Evolutionary conservation across 2,329 filamentous ascomycete species (phyloP), one percentile per base, ranked within the genome.

Genomic region (Sarocladiaceae sp.): DNA sequence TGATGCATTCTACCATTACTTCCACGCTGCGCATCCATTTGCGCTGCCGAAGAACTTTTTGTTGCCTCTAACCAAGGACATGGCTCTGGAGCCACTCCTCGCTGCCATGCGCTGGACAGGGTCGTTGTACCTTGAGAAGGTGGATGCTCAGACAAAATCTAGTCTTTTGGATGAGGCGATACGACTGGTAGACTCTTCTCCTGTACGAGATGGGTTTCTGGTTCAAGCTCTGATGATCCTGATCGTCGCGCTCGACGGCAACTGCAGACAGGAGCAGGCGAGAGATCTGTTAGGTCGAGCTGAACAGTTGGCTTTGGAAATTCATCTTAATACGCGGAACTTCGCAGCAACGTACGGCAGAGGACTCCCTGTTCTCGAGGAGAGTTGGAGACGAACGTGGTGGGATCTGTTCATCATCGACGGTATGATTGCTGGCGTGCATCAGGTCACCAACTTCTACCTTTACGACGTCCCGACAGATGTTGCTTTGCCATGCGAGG

Each of bases 371-470:
- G 74, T 90, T 2, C 65, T 92, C 3, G 88, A 93, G 64, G 92
- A 97, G 67, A 89, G 86, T 64, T 87, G 90, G 81, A 81, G 90
- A 17, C 79, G 92, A 54, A 97, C 91, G 1, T 97, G 91, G 91
- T 97, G 92, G 92, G 90, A 83, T 56, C 64, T 83, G 3, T 93
- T 86, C 63, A 79, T 89, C n/a, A 80, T 90, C 13, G 90, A 96
- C 64, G 89, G 87, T 52, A 87, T 96, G 79, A 79, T 95, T 58
- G 88, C 90, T 4, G 89, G 88, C 3, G 84, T 96, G 58, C 88
- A 88, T 58, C 80, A 84, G 12, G 80, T 82, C 55, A 86, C 87
- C 37, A 86, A 82, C 52, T 88, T 89, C 65, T 68, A 78, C n/a
- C 75, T 89, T 22, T 88, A 83, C 58, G 82, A 86, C 51, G 76